Conservation (phyloP, 176 grass and related monocot species). For the Triticum aestivum region IWGSC_CS_RefSeq_v2.1 NC_057812.1:563324206-563324705, state of each 20-base stretch:
- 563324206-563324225: not conserved
- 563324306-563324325: slow-evolving; percentile 37
- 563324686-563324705: not conserved
- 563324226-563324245: not conserved
- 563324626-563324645: not conserved
- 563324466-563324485: not conserved
- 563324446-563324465: not conserved
- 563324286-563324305: slow-evolving; percentile 56
- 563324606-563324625: not conserved
- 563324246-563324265: slow-evolving; percentile 22
- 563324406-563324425: not conserved
- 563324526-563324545: not conserved
- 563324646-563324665: slow-evolving; percentile 1
- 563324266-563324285: slow-evolving; percentile 54
- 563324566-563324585: not conserved
- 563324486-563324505: not conserved
- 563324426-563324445: not conserved
- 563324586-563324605: not conserved
- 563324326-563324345: slow-evolving; percentile 39
- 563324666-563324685: slow-evolving; percentile 8
- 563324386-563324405: not conserved
- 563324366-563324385: not conserved
- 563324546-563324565: not conserved
- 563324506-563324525: not conserved
- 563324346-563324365: slow-evolving; percentile 24